Evolutionary conservation across 2,329 filamentous ascomycete genomes (phyloP).

Genomic region (Sporothrix globosa): DNA sequence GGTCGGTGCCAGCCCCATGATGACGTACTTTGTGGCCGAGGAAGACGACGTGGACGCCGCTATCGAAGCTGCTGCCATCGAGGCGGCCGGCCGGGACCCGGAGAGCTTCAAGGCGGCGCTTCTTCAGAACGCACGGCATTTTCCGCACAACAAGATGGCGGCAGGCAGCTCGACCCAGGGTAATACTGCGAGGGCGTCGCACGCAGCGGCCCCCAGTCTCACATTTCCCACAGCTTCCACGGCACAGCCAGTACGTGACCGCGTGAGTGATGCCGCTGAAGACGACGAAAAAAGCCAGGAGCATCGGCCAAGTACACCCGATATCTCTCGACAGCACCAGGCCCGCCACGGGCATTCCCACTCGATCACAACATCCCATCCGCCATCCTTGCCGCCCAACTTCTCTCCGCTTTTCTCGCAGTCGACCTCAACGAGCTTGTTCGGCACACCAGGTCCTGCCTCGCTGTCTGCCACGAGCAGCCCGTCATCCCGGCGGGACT

Average conservation of each 20-base stretch:
- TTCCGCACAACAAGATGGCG: conserved; percentile 19
- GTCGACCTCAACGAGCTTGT: conserved; percentile 50
- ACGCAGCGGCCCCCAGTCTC: not conserved
- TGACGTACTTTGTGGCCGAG: conserved; percentile 57
- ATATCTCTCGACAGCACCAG: not conserved
- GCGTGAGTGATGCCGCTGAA: conserved; percentile 12
- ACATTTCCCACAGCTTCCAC: not conserved
- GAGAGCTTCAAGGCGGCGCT: conserved; percentile 43
- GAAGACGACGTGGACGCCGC: conserved; percentile 52
- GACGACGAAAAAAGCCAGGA: conserved; percentile 4
- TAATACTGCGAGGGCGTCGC: not conserved
- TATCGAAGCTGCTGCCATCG: conserved; percentile 43
- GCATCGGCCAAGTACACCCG: not conserved
- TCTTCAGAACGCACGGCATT: conserved; percentile 29
- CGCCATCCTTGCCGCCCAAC: conserved; percentile 2
- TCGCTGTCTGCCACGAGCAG: conserved; percentile 50
- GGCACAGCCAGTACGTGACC: not conserved
- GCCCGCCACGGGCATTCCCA: conserved; percentile 33
- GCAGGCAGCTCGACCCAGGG: conserved; percentile 6
- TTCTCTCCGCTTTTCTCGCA: conserved; percentile 43
- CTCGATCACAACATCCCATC: conserved; percentile 12
- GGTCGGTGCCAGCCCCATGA: conserved; percentile 43
- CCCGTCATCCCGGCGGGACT: conserved; percentile 55
- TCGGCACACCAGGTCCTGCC: conserved; percentile 46
- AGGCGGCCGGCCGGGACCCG: conserved; percentile 39